Evolutionary conservation across 345 rosid species (phyloP).

Genomic region (Arabis alpina): DNA sequence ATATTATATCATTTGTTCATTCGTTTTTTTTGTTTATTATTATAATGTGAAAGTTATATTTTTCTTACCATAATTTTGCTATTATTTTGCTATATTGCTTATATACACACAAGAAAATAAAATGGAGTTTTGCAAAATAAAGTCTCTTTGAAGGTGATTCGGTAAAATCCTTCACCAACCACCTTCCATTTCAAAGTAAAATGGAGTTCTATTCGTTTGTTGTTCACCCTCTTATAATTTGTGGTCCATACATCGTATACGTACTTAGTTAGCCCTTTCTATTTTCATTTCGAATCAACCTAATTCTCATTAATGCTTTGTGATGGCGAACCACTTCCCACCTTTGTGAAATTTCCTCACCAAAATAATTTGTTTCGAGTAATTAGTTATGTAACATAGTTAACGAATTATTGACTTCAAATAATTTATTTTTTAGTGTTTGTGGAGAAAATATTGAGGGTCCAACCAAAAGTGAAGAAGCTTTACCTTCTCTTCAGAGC

Average conservation of each 20-base stretch:
- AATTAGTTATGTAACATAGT: not conserved
- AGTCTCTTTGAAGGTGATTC: slow-evolving; percentile 7
- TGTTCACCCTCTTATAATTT: not conserved
- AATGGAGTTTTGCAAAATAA: no score
- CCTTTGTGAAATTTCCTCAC: not conserved
- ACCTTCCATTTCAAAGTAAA: slow-evolving; percentile 11
- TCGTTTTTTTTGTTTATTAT: not conserved
- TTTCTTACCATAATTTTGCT: not conserved
- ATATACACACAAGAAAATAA: not conserved
- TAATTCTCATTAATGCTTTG: not conserved
- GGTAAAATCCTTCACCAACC: slow-evolving; percentile 40
- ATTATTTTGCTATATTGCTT: not conserved
- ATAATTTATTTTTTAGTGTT: slow-evolving; percentile 50
- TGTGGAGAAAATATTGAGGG: slow-evolving; percentile 77
- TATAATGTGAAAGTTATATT: slow-evolving; percentile 2
- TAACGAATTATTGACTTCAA: not conserved
- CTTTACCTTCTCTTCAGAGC: slow-evolving; percentile 81
- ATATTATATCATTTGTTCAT: not conserved
- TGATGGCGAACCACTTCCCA: slow-evolving; percentile 10
- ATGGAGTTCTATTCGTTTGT: not conserved
- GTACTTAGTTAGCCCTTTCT: not conserved
- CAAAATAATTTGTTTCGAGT: not conserved
- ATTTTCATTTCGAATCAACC: not conserved
- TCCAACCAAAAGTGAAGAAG: slow-evolving; percentile 83
- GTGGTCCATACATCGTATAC: not conserved